A percentile compares a stretch with the other conserved stretches of the same genome.
Evolutionary conservation across 176 grass and related monocot genomes (phyloP).

Genomic region (Rhynchospora tenuis): DNA sequence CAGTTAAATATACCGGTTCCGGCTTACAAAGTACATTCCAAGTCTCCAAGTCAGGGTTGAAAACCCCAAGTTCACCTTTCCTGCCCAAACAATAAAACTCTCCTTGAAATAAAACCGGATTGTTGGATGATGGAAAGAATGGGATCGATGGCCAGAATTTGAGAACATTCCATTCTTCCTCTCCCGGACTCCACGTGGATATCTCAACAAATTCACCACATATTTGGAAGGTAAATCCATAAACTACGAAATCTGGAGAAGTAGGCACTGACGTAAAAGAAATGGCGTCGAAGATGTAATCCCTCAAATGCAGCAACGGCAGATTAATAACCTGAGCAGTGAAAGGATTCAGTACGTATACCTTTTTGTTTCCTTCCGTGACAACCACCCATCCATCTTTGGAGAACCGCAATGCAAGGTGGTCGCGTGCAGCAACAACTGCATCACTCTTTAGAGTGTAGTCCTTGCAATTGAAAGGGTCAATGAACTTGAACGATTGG

Average conservation of each 20-base stretch:
- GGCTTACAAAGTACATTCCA: too few relatives aligned
- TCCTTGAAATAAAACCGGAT: neutral
- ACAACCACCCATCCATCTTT: too few relatives aligned
- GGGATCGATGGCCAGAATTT: neutral
- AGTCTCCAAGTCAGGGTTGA: too few relatives aligned
- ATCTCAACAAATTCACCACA: too few relatives aligned
- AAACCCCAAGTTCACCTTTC: too few relatives aligned
- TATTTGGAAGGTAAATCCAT: too few relatives aligned
- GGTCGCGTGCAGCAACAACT: neutral
- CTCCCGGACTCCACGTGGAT: neutral
- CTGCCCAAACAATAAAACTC: neutral
- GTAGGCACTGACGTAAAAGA: neutral
- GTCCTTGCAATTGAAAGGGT: too few relatives aligned
- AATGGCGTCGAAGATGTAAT: neutral
- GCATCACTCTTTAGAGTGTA: neutral
- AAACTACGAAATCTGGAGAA: too few relatives aligned
- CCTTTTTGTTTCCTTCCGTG: too few relatives aligned
- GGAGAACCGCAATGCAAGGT: neutral
- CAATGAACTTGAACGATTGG: too few relatives aligned
- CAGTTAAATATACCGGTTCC: neutral
- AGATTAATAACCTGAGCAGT: neutral
- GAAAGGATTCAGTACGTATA: constrained; percentile 15
- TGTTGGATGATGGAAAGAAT: neutral
- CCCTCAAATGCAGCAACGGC: neutral
- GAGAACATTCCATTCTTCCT: neutral